These are phyloP conservation scores for Hymenoscyphus infarciens DNA, from an alignment of 2,329 filamentous ascomycete genomes.

Conservation along the genomic window DNA sequence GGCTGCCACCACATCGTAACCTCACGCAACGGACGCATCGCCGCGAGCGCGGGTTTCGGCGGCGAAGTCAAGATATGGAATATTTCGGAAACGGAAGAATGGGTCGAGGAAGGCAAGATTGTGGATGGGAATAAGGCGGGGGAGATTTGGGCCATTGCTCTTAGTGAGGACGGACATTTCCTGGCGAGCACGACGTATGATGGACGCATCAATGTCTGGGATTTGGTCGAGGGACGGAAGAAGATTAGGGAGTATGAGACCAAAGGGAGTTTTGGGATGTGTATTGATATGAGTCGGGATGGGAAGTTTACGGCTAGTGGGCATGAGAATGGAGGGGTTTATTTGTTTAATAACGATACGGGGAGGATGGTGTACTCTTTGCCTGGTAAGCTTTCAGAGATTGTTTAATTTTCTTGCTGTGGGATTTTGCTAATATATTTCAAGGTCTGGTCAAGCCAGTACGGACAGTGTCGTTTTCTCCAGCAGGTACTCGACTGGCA, in stretches of 20 bases:
- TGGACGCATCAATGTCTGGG: conserved; percentile 87
- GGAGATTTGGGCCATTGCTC: conserved; percentile 81
- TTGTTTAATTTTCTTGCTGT: not conserved
- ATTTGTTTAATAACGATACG: conserved; percentile 92
- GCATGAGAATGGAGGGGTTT: conserved; percentile 87
- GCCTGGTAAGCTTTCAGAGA: conserved; percentile 52
- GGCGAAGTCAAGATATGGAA: conserved; percentile 86
- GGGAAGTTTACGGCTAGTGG: conserved; percentile 86
- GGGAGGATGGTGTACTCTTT: conserved; percentile 82
- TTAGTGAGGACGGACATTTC: conserved; percentile 80
- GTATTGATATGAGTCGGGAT: conserved; percentile 75
- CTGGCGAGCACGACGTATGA: conserved; percentile 86
- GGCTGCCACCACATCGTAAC: conserved; percentile 88
- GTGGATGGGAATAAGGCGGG: conserved; percentile 56
- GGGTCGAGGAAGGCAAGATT: conserved; percentile 48
- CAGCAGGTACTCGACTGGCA: conserved; percentile 76
- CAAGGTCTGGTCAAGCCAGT: conserved; percentile 82
- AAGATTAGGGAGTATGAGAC: conserved; percentile 86
- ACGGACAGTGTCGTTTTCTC: conserved; percentile 82
- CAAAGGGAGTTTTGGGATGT: conserved; percentile 86
- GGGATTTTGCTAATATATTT: conserved; percentile 22
- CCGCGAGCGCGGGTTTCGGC: conserved; percentile 83
- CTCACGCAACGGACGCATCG: conserved; percentile 63
- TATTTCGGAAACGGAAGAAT: conserved; percentile 55
- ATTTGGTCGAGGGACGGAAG: conserved; percentile 51